Evolutionary conservation across 345 rosid species (phyloP), one percentile per base, ranked within the genome.

Genomic region (Hevea brasiliensis): DNA sequence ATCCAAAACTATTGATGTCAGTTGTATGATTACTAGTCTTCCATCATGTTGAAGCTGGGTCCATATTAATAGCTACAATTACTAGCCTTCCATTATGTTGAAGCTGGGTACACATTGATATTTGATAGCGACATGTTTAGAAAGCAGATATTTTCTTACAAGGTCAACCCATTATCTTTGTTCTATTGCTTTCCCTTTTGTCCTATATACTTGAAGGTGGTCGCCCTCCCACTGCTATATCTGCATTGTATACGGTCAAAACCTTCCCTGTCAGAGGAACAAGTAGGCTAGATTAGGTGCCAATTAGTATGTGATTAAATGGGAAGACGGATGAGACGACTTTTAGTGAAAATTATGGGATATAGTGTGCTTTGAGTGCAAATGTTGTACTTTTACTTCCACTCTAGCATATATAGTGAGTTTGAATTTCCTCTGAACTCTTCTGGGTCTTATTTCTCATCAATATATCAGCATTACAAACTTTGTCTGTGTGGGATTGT

Each of bases 271-370:
- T 47, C 10, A 9, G 13, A 47, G 51, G 10, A 47, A 47, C 18
- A 47, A 11, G 51, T 13, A 11, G 51, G 15, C 15, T 47, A 47
- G 18, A 67, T 17, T 4, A 21, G 44, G 41, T 18, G 42, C 42
- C 23, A 48, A 47, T 7, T 48, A 27, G 15, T 66, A 27, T 67
- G 45, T 29, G 27, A 29, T 35, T 15, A 21, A 50, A 29, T 67
- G n/a, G 11, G 11, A 17, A 50, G 1, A 11, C 45, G 20, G 56
- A 48, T 44, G 29, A 15, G 50, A 45, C 41, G 27, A 1, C 41
- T 48, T 51, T 27, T 54, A 20, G 61, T 68, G 72, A 53, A 14
- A 61, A 40, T 41, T 45, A 54, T 68, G 57, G 26, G 44, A 4
- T 5, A 11, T 35, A n/a, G 6, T 50, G 55, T 18, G 26, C 41